A percentile compares a stretch with the other conserved stretches of the same genome.
Conservation (phyloP, 371 early-diverging fungal species). For the Mortierella sp. region DNA sequence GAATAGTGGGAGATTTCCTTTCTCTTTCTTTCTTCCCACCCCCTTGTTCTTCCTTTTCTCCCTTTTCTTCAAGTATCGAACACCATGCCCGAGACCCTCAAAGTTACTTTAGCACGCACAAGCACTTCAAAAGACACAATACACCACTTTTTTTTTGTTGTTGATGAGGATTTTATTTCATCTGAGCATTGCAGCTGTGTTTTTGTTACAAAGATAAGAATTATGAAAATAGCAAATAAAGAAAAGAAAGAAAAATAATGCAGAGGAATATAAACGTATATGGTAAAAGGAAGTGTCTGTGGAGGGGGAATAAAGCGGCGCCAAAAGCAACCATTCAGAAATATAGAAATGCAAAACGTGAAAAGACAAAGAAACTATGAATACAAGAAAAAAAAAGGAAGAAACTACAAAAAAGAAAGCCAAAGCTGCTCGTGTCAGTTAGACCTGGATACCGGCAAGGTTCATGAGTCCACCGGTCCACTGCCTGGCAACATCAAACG, state of each 20-base stretch:
- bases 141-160: too few species aligned
- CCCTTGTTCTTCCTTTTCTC: too few species aligned
- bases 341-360: not conserved
- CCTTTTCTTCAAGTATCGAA: too few species aligned
- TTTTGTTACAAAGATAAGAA: not conserved
- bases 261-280: not conserved
- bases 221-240: not conserved
- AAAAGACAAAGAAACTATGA: not conserved
- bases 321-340: not conserved
- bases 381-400: not conserved
- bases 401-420: not conserved
- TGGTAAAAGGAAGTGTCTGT: not conserved
- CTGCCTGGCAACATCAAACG: constrained; percentile 54
- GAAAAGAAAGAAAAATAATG: not conserved
- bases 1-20: too few species aligned
- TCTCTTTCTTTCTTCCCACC: too few species aligned
- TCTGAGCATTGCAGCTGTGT: too few species aligned
- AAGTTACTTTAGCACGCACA: too few species aligned
- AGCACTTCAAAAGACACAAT: too few species aligned
- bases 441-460: constrained; percentile 52
- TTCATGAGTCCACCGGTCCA: constrained; percentile 53
- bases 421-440: not conserved
- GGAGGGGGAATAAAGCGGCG: not conserved
- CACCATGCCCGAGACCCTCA: too few species aligned
- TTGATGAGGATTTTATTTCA: too few species aligned